Base-by-base conservation (phyloP, 2,329 filamentous ascomycete species). In the Blastomyces gilchristii region DNA sequence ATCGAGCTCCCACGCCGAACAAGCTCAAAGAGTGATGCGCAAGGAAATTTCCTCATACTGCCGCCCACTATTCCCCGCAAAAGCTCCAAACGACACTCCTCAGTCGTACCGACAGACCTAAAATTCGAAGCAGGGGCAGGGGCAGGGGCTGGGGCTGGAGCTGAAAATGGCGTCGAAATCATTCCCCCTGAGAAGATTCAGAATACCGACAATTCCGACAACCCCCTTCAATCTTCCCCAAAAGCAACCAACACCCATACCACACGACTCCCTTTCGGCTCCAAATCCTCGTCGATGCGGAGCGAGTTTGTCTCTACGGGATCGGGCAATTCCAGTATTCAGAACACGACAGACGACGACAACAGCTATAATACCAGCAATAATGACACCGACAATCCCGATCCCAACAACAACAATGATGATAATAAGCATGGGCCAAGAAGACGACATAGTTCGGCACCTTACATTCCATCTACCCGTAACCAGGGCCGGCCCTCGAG, bases 41-140 rank as follows among this genome's bases (percentile, higher is more conserved):
- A 66, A 65, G 76, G 67, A 61, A 72, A 66, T 63, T 68, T 73
- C 60, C 71, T 75, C 67, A 78, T 66, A 59, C 75, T 62, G 70
- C 76, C 80, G 3, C 85, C 85, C 0, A 78, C 82, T 8, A 82
- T 91, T 41, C 88, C 89, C 2, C 82, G 88, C 39, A 90, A 87
- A 75, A 91, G 87, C 71, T 91, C 89, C 0, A 86, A 85, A 71
- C 82, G 87, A 16, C 63, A 67, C 12, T 67, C 64, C 3, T 68
- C 65, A 39, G 50, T 65, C 31, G 63, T 67, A 49, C 61, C 68
- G 4, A 3, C 63, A 5, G 66, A 69, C 22, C 62, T 64, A 18
- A 68, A 63, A 7, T 61, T 62, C 25, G 69, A 67, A 11, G 60
- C 50, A 9, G n/a, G 39, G 5, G 5, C 25, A 5, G 14, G 49